Evolutionary conservation across 2,329 filamentous ascomycete species (phyloP).

Genomic region (Sporothrix sp.): DNA sequence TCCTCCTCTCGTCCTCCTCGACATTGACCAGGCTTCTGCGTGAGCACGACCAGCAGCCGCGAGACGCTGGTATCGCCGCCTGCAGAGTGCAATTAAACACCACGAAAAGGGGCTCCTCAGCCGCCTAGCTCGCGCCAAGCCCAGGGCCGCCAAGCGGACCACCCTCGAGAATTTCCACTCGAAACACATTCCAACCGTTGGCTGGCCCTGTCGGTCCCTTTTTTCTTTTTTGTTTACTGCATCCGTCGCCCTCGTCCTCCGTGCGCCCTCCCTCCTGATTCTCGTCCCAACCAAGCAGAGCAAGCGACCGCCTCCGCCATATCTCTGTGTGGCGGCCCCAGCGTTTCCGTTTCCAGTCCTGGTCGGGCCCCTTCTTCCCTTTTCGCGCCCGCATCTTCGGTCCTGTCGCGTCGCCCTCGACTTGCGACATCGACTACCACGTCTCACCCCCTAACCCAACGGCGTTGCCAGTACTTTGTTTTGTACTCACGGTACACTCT

Average conservation of each 20-base stretch:
- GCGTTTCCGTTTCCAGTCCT: background rate
- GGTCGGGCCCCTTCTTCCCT: background rate
- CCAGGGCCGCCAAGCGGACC: conserved; percentile 10
- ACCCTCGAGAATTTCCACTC: conserved; percentile 6
- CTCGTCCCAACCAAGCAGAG: conserved; percentile 1
- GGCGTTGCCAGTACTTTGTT: background rate
- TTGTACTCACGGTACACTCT: background rate
- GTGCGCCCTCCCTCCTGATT: background rate
- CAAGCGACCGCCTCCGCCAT: background rate
- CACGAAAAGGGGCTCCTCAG: conserved; percentile 9
- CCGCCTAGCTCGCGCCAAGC: conserved; percentile 7
- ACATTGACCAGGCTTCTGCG: too few relatives aligned
- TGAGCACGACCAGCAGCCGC: background rate
- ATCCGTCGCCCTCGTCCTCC: background rate
- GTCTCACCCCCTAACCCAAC: background rate
- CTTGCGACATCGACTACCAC: too few relatives aligned
- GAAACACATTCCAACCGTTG: conserved; percentile 17
- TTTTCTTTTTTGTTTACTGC: background rate
- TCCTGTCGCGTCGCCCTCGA: background rate
- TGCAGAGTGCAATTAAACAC: background rate
- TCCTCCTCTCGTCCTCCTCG: too few relatives aligned
- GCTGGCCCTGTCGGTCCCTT: conserved; percentile 6
- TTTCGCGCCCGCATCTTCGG: background rate
- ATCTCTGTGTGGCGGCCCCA: conserved; percentile 3
- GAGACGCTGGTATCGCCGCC: background rate